Percentiles rank a stretch among this genome's conserved stretches.
Evolutionary conservation across 495 filamentous ascomycete species (phyloP).

Genomic region (Penicillium herquei): DNA sequence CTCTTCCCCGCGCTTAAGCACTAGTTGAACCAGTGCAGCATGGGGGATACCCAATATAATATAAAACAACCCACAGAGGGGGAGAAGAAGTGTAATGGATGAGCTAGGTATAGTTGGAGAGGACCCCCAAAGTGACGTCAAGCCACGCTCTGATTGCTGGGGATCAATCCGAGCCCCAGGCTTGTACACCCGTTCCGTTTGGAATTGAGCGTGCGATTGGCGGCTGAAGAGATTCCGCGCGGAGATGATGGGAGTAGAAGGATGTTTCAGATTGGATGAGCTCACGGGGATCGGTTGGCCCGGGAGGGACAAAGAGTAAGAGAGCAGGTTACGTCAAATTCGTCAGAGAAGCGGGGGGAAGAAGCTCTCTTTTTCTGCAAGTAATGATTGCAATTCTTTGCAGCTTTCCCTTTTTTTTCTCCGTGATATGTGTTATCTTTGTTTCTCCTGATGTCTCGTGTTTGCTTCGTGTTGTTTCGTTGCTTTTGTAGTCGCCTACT

Average conservation of each 20-base stretch:
- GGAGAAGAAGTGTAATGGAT: no score
- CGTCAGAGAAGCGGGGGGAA: slow-evolving; percentile 5
- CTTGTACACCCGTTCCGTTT: slow-evolving; percentile 18
- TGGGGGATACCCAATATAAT: slow-evolving; percentile 14
- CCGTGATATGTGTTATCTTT: no score
- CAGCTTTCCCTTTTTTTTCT: not conserved
- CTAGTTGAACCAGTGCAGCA: slow-evolving; percentile 12
- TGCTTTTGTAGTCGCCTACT: no score
- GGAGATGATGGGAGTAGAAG: slow-evolving; percentile 22
- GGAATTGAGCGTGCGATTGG: slow-evolving; percentile 27
- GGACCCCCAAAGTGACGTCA: slow-evolving; percentile 29
- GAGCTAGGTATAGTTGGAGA: not conserved
- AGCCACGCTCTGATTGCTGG: slow-evolving; percentile 22
- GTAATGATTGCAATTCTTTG: not conserved
- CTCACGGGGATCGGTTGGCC: slow-evolving; percentile 21
- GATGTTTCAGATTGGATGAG: slow-evolving; percentile 31
- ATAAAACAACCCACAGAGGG: slow-evolving; percentile 7
- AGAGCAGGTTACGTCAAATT: slow-evolving; percentile 5
- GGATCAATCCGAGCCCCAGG: slow-evolving; percentile 27
- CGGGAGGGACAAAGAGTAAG: slow-evolving; percentile 7
- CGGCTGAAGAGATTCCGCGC: slow-evolving; percentile 18
- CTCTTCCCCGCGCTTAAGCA: slow-evolving; percentile 10
- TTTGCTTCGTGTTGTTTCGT: no score
- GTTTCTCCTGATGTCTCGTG: no score
- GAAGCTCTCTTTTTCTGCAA: not conserved